A percentile compares a stretch with the other conserved stretches of the same genome.
Evolutionary conservation across 352 stramenopile species (phyloP).

Genomic region (Pythium oligandrum): DNA sequence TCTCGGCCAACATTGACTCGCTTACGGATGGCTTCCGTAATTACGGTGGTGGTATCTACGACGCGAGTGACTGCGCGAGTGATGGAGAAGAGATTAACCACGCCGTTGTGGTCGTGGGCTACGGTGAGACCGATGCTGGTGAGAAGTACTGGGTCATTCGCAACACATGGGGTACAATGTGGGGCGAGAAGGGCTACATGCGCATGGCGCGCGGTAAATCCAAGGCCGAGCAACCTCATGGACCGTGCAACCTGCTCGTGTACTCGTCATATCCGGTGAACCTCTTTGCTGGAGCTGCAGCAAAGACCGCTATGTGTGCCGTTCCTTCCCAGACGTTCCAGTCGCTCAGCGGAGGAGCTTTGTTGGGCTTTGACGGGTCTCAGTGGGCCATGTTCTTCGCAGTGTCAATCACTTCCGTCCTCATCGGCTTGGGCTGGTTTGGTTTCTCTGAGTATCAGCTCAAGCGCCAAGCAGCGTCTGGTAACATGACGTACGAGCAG

Average conservation of each 20-base stretch:
- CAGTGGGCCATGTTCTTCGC: conserved; percentile 43
- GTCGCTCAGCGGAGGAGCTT: conserved; percentile 28
- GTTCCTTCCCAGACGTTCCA: conserved; percentile 23
- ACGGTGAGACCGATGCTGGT: conserved; percentile 60
- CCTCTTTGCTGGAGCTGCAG: conserved; percentile 21
- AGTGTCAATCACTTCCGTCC: conserved; percentile 25
- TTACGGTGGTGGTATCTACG: conserved; percentile 84
- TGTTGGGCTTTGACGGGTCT: conserved; percentile 32
- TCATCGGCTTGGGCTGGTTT: conserved; percentile 37
- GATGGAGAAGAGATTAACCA: conserved; percentile 83
- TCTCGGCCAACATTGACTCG: conserved; percentile 78
- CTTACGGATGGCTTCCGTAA: conserved; percentile 73
- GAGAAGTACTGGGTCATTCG: conserved; percentile 87
- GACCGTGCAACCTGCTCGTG: conserved; percentile 72
- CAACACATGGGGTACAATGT: conserved; percentile 89
- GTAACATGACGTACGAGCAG: conserved; percentile 44
- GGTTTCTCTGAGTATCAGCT: conserved; percentile 35
- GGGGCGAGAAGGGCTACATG: conserved; percentile 82
- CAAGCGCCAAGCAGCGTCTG: conserved; percentile 35
- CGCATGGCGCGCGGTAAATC: conserved; percentile 49
- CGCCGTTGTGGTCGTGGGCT: conserved; percentile 83
- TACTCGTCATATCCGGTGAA: conserved; percentile 71
- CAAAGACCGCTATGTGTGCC: conserved; percentile 29
- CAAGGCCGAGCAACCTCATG: conserved; percentile 17
- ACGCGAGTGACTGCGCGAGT: conserved; percentile 67